Base-by-base conservation (phyloP, 306 rosid genomes). In the Trifolium pratense region DNA sequence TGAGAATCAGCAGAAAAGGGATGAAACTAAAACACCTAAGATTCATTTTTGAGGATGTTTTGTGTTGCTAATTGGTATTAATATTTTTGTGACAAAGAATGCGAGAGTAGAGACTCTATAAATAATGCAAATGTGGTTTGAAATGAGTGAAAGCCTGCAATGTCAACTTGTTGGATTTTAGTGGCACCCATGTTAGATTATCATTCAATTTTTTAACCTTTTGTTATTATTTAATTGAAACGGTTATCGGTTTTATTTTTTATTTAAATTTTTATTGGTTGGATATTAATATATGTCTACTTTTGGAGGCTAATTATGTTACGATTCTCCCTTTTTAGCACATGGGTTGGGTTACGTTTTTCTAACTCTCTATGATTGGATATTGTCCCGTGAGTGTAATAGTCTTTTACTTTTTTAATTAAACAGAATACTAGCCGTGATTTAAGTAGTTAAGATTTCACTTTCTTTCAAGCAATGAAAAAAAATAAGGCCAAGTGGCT, bases 151-250 rank as follows among this genome's bases (percentile, higher is more conserved):
- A 52, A 43, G 68, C 31, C 49, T 43, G 51, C 69, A 74, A 82
- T 78, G 84, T 88, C 86, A 81, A 86, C 83, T 43, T 16, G 46
- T 78, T 78, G 77, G 55, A 45, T 29, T 70, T 77, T 77, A 87
- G 92, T 91, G 97, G 92, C 94, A 88, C 74, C 92, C 97, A 91
- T 79, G 98, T 93, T 91, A 96, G 74, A 74, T 84, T 64, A 85
- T 93, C 75, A 83, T 91, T 74, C 82, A 81, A 77, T 69, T 82
- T 56, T 70, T 67, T 16, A 10, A 10, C 56, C 60, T 74, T 74
- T 71, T 76, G 20, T 34, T 46, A 18, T 23, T 53, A 12, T 29
- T 66, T 73, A 51, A 66, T 73, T 58, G 1, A 67, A 73, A 58
- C 48, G 2, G 55, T 79, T 11, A 25, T 67, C 20, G 9, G 29